A percentile compares a stretch with the other conserved stretches of the same genome.
phyloP scores from a whole-genome alignment of 768 basidiomycete species.

The Suillus bovinus region DNA sequence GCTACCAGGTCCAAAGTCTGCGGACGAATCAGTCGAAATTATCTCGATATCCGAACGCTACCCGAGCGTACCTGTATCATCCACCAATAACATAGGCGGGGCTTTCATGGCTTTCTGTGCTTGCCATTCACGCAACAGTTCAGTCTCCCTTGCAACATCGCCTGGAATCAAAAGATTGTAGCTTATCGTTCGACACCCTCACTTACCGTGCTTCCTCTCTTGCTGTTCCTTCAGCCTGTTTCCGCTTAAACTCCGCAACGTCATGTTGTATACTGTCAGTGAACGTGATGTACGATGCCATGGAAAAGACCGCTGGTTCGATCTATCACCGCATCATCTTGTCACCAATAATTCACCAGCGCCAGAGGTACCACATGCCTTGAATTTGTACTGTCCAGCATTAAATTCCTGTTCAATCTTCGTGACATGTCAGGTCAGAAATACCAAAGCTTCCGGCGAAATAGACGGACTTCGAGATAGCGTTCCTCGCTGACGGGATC shows the following conservation, averaged over 20 bases:
- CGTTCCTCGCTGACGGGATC: slow-evolving; percentile 45
- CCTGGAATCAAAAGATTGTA: slow-evolving; percentile 4
- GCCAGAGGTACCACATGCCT: slow-evolving; percentile 33
- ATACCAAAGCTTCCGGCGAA: not conserved
- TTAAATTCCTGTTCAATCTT: slow-evolving; percentile 55
- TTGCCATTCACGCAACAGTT: slow-evolving; percentile 47
- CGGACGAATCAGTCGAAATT: not conserved
- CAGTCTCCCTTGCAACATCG: slow-evolving; percentile 37
- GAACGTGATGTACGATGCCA: slow-evolving; percentile 48
- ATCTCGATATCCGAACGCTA: not conserved
- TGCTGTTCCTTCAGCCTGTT: slow-evolving; percentile 37
- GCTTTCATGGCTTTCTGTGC: slow-evolving; percentile 22
- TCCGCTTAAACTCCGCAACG: slow-evolving; percentile 40
- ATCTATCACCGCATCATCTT: slow-evolving; percentile 36
- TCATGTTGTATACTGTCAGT: slow-evolving; percentile 42
- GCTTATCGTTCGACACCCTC: not conserved
- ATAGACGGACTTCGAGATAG: slow-evolving; percentile 45
- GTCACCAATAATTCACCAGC: slow-evolving; percentile 21
- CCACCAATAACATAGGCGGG: not conserved
- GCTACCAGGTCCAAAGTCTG: slow-evolving; percentile 8
- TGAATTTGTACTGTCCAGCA: slow-evolving; percentile 51
- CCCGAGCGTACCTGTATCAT: not conserved
- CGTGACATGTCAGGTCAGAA: not conserved
- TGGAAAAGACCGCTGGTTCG: slow-evolving; percentile 52
- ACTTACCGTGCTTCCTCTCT: slow-evolving; percentile 44